These are phyloP conservation scores for Acanthamoeba castellanii DNA, from an alignment of 208 protist species.

Conservation along the genomic window DNA sequence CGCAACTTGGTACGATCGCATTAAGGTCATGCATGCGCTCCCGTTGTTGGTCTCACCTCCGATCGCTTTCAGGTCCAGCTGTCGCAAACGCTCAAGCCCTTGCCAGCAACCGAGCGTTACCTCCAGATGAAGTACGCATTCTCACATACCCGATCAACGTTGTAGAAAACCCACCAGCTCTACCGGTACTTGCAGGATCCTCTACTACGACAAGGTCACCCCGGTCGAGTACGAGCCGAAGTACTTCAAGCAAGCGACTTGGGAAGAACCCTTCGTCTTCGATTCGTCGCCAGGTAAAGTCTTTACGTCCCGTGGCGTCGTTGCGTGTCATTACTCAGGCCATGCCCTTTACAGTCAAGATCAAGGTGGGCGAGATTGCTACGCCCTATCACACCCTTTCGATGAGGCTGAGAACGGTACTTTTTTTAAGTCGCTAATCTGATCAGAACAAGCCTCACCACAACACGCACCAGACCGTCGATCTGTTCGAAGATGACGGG, in stretches of 20 bases:
- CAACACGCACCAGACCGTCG: neutral
- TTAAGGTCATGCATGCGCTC: neutral
- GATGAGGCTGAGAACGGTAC: constrained; percentile 52
- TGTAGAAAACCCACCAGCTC: neutral
- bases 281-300: constrained; percentile 41
- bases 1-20: neutral
- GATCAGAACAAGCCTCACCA: neutral
- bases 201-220: constrained; percentile 69
- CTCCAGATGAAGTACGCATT: constrained; percentile 59
- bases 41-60: neutral
- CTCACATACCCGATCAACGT: neutral
- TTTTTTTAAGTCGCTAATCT: neutral
- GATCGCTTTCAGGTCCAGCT: constrained; percentile 23
- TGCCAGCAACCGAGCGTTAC: constrained; percentile 50
- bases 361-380: constrained; percentile 52
- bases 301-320: neutral
- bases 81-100: constrained; percentile 56
- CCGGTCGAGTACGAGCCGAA: constrained; percentile 58
- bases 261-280: constrained; percentile 60
- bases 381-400: constrained; percentile 49
- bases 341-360: neutral
- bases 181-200: neutral
- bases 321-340: neutral
- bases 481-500: constrained; percentile 54
- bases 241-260: constrained; percentile 69